Conservation (phyloP, 2,329 filamentous ascomycete genomes). For the Colletotrichum somersetense region DNA sequence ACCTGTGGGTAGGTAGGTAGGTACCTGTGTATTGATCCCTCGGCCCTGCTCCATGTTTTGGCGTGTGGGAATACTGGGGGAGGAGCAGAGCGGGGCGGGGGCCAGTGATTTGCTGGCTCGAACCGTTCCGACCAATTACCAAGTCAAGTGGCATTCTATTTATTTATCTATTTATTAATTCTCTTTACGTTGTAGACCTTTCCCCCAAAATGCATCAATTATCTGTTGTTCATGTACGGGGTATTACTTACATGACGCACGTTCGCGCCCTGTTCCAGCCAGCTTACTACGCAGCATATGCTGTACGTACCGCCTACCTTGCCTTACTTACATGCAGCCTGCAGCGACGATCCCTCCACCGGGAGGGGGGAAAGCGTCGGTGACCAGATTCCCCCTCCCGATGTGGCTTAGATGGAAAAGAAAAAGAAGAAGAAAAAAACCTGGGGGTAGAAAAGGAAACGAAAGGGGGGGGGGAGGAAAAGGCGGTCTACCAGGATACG, state of each 20-base stretch:
- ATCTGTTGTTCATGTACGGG: not conserved
- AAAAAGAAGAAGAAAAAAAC: too few relatives aligned
- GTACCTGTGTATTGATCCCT: too few relatives aligned
- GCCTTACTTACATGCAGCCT: too few relatives aligned
- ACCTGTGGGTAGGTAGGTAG: too few relatives aligned
- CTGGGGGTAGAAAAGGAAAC: too few relatives aligned
- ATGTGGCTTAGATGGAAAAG: not conserved
- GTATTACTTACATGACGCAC: slow-evolving; percentile 6
- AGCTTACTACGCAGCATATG: not conserved
- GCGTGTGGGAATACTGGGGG: not conserved
- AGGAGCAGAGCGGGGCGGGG: too few relatives aligned
- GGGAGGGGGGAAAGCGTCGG: not conserved
- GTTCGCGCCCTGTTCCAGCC: not conserved
- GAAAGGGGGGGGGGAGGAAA: too few relatives aligned
- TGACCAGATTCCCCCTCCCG: not conserved
- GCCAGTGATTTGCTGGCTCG: not conserved
- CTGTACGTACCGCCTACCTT: too few relatives aligned
- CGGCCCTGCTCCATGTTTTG: not conserved
- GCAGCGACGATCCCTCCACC: slow-evolving; percentile 14
- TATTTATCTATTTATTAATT: not conserved
- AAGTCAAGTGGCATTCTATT: not conserved
- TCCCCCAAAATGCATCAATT: not conserved
- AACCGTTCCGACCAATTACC: not conserved
- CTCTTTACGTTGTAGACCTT: fast-evolving
- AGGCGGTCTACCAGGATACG: too few relatives aligned